A percentile compares a stretch with the other conserved stretches of the same genome.
Evolutionary conservation across 345 rosid species (phyloP).

Genomic region (Corchorus capsularis): DNA sequence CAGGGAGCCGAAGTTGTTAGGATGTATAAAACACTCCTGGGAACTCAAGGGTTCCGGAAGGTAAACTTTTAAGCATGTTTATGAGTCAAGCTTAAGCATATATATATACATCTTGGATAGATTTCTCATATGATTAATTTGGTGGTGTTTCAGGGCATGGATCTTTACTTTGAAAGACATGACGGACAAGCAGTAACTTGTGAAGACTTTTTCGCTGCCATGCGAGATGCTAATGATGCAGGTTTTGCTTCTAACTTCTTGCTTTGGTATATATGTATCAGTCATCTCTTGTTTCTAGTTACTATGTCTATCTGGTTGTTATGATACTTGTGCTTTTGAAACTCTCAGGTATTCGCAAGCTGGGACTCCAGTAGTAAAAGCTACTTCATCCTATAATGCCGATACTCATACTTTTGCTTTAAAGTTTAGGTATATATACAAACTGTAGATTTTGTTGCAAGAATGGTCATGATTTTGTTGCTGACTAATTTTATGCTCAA

Average conservation of each 20-base stretch:
- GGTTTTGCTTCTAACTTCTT: constrained; percentile 96
- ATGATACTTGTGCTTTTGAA: constrained; percentile 18
- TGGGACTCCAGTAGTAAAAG: constrained; percentile 93
- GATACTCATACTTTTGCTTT: constrained; percentile 76
- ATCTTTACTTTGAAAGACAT: constrained; percentile 92
- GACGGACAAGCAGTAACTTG: constrained; percentile 99
- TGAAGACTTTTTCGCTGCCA: constrained; percentile 94
- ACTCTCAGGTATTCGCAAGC: constrained; percentile 95
- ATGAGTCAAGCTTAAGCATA: constrained; percentile 2
- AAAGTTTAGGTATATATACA: constrained; percentile 80
- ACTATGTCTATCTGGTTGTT: constrained; percentile 9
- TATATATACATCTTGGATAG: background rate
- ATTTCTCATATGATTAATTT: constrained; percentile 23
- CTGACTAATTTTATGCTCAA: constrained; percentile 14
- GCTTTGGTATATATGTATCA: constrained; percentile 63
- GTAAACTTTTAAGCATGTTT: constrained; percentile 37
- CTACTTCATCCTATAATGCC: constrained; percentile 68
- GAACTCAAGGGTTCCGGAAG: constrained; percentile 89
- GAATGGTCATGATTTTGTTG: background rate
- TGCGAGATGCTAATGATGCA: constrained; percentile 95
- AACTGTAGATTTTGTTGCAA: background rate
- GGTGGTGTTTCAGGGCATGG: constrained; percentile 73
- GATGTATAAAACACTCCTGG: constrained; percentile 99
- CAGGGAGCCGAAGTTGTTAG: constrained; percentile 99
- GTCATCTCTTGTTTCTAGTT: constrained; percentile 13